Percentiles rank a stretch among this genome's conserved stretches.
These are phyloP conservation scores for Neurospora sp. DNA, from an alignment of 495 filamentous ascomycete genomes.

Conservation along the genomic window DNA sequence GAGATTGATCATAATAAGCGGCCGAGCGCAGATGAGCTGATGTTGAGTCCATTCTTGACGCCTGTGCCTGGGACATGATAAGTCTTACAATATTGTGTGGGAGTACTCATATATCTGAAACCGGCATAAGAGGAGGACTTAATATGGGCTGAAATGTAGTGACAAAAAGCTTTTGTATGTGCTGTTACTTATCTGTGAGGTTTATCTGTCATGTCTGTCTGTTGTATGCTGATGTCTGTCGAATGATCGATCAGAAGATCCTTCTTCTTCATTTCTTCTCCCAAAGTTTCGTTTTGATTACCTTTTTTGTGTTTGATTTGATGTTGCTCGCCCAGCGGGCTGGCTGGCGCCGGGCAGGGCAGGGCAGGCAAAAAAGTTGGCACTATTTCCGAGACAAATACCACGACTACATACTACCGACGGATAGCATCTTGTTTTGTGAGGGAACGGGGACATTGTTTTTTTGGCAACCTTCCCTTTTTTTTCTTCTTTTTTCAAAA, in stretches of 20 bases:
- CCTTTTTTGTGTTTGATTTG: neutral
- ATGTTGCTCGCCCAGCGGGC: neutral
- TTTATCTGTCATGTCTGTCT: neutral
- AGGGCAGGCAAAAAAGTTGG: neutral
- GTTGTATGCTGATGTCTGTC: neutral
- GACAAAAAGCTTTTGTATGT: neutral
- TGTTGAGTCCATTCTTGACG: slow-evolving; percentile 70
- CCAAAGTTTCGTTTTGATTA: neutral
- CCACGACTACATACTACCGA: neutral
- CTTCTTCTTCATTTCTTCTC: neutral
- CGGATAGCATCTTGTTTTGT: neutral
- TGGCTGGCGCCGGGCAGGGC: neutral
- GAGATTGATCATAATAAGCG: slow-evolving; percentile 88
- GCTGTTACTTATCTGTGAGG: neutral
- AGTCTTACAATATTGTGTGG: neutral
- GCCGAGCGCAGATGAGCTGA: slow-evolving; percentile 82
- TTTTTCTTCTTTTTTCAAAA: neutral
- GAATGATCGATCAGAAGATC: neutral
- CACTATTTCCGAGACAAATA: neutral
- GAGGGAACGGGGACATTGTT: neutral
- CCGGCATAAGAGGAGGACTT: neutral
- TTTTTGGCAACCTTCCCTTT: neutral
- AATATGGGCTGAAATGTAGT: neutral
- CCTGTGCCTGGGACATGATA: slow-evolving; percentile 36
- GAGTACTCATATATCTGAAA: too few species aligned